Evolutionary conservation across 1,139 yeast species (phyloP), one percentile per base, ranked within the genome.

Genomic region (Taphrina communis): DNA sequence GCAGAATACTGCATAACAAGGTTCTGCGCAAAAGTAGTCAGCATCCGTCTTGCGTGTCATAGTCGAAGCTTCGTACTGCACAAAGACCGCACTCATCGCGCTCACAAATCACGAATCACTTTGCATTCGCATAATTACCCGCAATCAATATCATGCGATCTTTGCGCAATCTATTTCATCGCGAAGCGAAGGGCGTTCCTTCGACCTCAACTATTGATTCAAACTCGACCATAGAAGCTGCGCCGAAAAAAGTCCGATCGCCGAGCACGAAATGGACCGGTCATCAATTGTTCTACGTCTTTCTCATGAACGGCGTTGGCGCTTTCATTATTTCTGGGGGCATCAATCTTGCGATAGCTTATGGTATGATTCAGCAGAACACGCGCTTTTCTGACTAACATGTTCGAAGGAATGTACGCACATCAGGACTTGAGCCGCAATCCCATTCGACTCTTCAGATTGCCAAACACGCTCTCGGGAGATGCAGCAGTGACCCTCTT

Each of bases 381-480:
- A 7, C 2, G 19, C 19, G 12, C 19, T 44, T 44, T 6, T n/a
- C 19, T 12, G 8, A 21, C 48, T 44, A n/a, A 44, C n/a, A 44
- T 7, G 19, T 2, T 39, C 19, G 4, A 12, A 63, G 67, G 48
- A 31, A 65, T 68, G 69, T 68, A 68, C 38, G 61, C 61, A 6
- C 48, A 63, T 21, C 38, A 58, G 36, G 58, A 57, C 39, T 39
- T 38, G 35, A 6, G 14, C 19, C 25, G 41, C 31, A 39, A 44
- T 31, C 66, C 69, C 11, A 56, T 68, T 7, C 60, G 69, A 19
- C 69, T 69, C 31, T 69, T 65, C 66, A 59, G 67, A n/a, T 50
- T 69, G 17, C 71, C 71, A 7, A 66, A 69, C 25, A 69, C 71
- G 11, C 67, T 69, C 25, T 65, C 71, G 9, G 71, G 71, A 17